Percentiles rank a stretch among this genome's conserved stretches.
phyloP scores from a whole-genome alignment of 2,329 filamentous ascomycete species.

The Aspergillus pseudoterreus region DNA sequence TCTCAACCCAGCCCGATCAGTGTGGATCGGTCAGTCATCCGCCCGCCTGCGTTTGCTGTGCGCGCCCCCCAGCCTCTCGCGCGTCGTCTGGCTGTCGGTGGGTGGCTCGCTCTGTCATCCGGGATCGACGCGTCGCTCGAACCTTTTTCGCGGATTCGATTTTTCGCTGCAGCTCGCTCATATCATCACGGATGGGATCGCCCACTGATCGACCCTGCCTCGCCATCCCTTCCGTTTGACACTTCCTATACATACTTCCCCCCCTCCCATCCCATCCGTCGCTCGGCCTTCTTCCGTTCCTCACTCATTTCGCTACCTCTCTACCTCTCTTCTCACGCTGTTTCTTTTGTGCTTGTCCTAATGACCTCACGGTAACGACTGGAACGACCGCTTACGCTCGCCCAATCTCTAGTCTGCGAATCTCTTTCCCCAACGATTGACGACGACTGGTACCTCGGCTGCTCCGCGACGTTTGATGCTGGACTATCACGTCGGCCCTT shows the following conservation, averaged over 20 bases:
- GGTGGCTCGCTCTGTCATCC: constrained; percentile 10
- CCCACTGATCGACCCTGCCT: constrained; percentile 16
- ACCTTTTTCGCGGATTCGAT: not conserved
- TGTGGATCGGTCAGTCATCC: constrained; percentile 11
- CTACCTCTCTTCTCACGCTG: constrained; percentile 1
- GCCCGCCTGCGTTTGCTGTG: constrained; percentile 18
- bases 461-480: constrained; percentile 17
- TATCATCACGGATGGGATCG: constrained; percentile 6
- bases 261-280: not conserved
- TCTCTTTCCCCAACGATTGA: constrained; percentile 12
- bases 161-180: constrained; percentile 4
- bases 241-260: constrained; percentile 16
- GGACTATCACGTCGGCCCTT: constrained; percentile 21
- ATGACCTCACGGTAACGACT: constrained; percentile 15
- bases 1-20: not conserved
- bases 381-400: constrained; percentile 12
- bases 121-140: constrained; percentile 1
- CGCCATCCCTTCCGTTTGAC: constrained; percentile 24
- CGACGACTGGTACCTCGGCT: constrained; percentile 10
- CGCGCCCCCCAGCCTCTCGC: constrained; percentile 15
- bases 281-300: not conserved
- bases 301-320: not conserved
- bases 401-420: constrained; percentile 12
- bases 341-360: constrained; percentile 7
- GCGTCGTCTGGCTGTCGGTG: constrained; percentile 1